phyloP scores from a whole-genome alignment of 345 rosid species.

The Citrus hindsii region DNA sequence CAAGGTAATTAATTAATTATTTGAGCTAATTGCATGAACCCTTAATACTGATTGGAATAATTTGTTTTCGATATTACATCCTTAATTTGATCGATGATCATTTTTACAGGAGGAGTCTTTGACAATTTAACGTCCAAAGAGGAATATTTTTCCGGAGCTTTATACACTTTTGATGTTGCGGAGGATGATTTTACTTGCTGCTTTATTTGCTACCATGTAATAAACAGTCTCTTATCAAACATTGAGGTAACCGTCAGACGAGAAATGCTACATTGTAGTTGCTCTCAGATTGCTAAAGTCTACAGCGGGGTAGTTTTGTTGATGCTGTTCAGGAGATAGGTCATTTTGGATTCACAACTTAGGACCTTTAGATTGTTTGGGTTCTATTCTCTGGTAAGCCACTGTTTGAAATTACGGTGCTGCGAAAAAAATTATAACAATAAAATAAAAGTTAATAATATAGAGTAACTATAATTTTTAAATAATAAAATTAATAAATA shows the following conservation, averaged over 20 bases:
- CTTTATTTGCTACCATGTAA: constrained; percentile 23
- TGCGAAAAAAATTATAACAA: rapidly evolving
- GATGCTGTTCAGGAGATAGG: constrained; percentile 32
- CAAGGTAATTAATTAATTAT: constrained; percentile 25
- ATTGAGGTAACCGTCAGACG: too few relatives aligned
- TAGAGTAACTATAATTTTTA: too few relatives aligned
- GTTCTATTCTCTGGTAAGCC: not conserved
- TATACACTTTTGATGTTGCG: constrained; percentile 48
- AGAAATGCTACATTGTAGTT: too few relatives aligned
- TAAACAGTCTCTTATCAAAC: constrained; percentile 7
- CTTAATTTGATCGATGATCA: not conserved
- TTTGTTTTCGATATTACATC: not conserved
- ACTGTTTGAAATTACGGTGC: not conserved
- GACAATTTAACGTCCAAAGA: constrained; percentile 36
- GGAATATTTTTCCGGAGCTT: constrained; percentile 33
- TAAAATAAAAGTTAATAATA: too few relatives aligned
- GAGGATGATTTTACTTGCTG: constrained; percentile 46
- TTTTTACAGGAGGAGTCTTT: constrained; percentile 26
- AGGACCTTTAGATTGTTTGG: constrained; percentile 59
- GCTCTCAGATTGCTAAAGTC: too few relatives aligned
- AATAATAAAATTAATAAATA: too few relatives aligned
- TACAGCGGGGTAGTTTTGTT: too few relatives aligned
- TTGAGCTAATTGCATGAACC: not conserved
- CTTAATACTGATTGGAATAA: not conserved
- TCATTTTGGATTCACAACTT: constrained; percentile 65